Base-by-base conservation (phyloP, 768 basidiomycete genomes). In the Suillus hirtellus region DNA sequence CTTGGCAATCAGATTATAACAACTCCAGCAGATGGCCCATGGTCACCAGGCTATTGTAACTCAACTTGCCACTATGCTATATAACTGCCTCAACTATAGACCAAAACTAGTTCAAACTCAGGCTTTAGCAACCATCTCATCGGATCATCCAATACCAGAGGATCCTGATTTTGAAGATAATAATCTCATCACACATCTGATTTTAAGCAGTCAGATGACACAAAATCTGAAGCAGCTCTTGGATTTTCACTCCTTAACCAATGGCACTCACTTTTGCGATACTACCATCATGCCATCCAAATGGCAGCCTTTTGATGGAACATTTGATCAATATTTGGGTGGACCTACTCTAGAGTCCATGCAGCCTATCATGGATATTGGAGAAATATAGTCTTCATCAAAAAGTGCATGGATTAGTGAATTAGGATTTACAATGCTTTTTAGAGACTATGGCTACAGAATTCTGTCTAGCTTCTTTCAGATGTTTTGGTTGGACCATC, bases 271-370 rank as follows among this genome's bases (percentile, higher is more conserved):
- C 8, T 15, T 37, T n/a, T 56, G 42, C 27, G 14, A 35, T n/a
- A 31, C 2, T 4, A 31, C 31, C 31, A 31, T 0, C 4, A 34
- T 38, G 35, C 27, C 43, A 21, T 12, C 15, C n/a, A 44, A 60
- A 24, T 64, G 50, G 52, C 35, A n/a, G 27, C 42, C 35, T 19
- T 44, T 60, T 24, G 59, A 60, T 47, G 7, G 12, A 17, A 27
- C 1, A 9, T 64, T 55, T 11, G 63, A 64, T 43, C 12, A 61
- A 12, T 64, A 64, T 49, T 24, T 40, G 42, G 42, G 37, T n/a
- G 60, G 15, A 15, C 59, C 66, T 2, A 37, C 49, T 3, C 49
- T 61, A 3, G 63, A 67, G 35, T 31, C 31, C 31, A 31, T 31
- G 4, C 31, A 31, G 4, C 31, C 31, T 4, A 31, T 31, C 31